Conservation (phyloP, 768 basidiomycete genomes). For the Symmetrospora coprosmae region DNA sequence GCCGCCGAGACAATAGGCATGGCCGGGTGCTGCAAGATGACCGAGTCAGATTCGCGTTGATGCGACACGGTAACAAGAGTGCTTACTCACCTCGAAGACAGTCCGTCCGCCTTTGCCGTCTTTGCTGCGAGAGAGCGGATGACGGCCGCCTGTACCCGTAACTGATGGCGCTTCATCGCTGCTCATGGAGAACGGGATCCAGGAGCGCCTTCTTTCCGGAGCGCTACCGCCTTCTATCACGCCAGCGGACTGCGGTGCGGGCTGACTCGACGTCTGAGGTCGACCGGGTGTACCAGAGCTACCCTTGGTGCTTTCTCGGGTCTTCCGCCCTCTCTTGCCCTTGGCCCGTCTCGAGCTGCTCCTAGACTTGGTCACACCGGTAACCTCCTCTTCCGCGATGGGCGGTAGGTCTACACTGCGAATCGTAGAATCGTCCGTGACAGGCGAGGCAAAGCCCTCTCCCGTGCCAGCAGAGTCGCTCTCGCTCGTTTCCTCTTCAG, state of each 20-base stretch:
- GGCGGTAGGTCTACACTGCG: too few species aligned
- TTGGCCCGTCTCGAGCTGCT: too few species aligned
- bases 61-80: too few species aligned
- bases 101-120: background rate
- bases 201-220: background rate
- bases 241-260: background rate
- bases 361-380: too few species aligned
- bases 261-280: too few species aligned
- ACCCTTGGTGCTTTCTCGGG: too few species aligned
- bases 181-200: conserved; percentile 20
- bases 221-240: background rate
- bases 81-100: background rate
- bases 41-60: background rate
- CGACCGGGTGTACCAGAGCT: background rate
- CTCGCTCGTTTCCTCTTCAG: background rate
- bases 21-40: conserved; percentile 9
- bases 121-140: background rate
- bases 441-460: conserved; percentile 12
- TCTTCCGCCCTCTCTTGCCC: too few species aligned
- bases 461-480: background rate
- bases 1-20: conserved; percentile 17
- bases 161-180: too few species aligned
- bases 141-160: background rate
- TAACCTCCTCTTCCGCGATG: too few species aligned
- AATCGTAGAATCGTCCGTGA: conserved; percentile 3